Percentiles rank a stretch among this genome's conserved stretches.
phyloP scores from a whole-genome alignment of 805 yeast species.

The Sugiyamaella mastotermitis region DNA sequence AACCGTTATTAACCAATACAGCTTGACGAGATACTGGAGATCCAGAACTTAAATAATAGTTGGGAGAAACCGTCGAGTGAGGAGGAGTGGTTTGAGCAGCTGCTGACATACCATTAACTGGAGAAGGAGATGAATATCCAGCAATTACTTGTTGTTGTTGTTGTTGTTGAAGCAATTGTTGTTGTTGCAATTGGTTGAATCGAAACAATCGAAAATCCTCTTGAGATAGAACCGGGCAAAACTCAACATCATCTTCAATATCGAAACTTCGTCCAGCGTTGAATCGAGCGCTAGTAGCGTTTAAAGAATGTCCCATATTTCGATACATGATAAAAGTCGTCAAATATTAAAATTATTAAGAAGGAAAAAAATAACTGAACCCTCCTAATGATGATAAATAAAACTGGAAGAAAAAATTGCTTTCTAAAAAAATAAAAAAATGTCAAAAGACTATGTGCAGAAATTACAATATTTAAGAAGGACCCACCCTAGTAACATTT shows the following conservation, averaged over 20 bases:
- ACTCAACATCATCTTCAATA: slow-evolving; percentile 59
- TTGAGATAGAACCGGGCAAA: slow-evolving; percentile 39
- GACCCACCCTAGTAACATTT: too few relatives aligned
- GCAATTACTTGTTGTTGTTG: not conserved
- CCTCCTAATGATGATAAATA: too few relatives aligned
- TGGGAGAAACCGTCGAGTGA: not conserved
- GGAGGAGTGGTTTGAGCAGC: slow-evolving; percentile 2
- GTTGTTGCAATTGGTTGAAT: not conserved
- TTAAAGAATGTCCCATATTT: too few relatives aligned
- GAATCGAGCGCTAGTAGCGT: slow-evolving; percentile 32
- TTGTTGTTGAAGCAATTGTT: too few relatives aligned
- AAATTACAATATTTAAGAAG: too few relatives aligned
- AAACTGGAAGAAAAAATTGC: too few relatives aligned
- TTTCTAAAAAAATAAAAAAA: too few relatives aligned
- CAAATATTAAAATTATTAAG: too few relatives aligned
- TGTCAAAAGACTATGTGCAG: too few relatives aligned
- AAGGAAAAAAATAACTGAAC: too few relatives aligned
- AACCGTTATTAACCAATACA: slow-evolving; percentile 6
- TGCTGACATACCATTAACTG: not conserved
- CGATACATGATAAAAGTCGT: slow-evolving; percentile 6
- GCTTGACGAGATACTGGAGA: slow-evolving; percentile 6
- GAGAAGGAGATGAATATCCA: slow-evolving; percentile 1
- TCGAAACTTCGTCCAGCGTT: slow-evolving; percentile 60
- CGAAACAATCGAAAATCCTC: slow-evolving; percentile 1
- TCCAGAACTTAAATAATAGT: not conserved